phyloP scores from a whole-genome alignment of 2,329 filamentous ascomycete genomes.

The Penicillium sp. region DNA sequence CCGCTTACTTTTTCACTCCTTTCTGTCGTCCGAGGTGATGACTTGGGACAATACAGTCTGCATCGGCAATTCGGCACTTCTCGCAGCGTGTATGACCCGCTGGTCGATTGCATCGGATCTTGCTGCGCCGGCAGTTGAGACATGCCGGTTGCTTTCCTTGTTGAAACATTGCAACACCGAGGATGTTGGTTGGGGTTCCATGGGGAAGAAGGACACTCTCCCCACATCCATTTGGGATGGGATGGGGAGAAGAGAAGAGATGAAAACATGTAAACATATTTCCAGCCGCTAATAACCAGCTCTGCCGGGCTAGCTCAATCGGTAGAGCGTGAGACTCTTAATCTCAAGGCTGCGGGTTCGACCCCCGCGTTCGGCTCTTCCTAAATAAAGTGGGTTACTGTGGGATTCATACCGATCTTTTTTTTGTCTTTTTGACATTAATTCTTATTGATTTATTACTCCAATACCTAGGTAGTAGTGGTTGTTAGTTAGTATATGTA shows the following conservation, averaged over 20 bases:
- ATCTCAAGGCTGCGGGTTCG: conserved; percentile 42
- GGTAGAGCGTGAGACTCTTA: conserved; percentile 49
- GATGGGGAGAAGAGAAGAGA: too few species aligned
- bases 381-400: conserved; percentile 15
- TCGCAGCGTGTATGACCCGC: conserved; percentile 52
- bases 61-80: conserved; percentile 53
- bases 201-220: too few species aligned
- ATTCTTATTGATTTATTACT: not conserved
- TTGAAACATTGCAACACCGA: conserved; percentile 6
- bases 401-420: conserved; percentile 5
- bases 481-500: too few species aligned
- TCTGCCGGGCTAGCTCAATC: conserved; percentile 48
- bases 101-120: conserved; percentile 60
- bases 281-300: conserved; percentile 2
- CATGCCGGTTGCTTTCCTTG: conserved; percentile 48
- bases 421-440: conserved; percentile 7
- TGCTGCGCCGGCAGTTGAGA: conserved; percentile 59
- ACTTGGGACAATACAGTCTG: conserved; percentile 63
- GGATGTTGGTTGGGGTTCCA: too few species aligned
- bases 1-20: conserved; percentile 64
- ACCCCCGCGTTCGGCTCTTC: conserved; percentile 40
- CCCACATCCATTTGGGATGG: too few species aligned
- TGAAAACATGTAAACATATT: too few species aligned
- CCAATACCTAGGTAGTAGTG: too few species aligned
- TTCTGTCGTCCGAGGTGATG: conserved; percentile 69